phyloP scores from a whole-genome alignment of 2,329 filamentous ascomycete species.

The Pezicula radicicola region DNA sequence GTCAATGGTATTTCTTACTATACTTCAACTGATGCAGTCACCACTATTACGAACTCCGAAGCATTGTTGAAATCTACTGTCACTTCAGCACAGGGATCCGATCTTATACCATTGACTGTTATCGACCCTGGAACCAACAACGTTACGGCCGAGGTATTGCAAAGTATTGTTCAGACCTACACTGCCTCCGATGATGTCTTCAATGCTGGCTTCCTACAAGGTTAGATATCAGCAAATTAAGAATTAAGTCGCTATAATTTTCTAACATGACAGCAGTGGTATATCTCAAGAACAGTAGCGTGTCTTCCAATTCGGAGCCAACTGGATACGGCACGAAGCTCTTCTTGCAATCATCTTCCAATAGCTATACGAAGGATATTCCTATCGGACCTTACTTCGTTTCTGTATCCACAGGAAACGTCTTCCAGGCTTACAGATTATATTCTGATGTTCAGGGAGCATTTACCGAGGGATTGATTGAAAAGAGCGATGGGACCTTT shows the following conservation, averaged over 20 bases:
- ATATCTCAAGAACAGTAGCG: not conserved
- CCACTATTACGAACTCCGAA: not conserved
- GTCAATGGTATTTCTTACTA: conserved; percentile 23
- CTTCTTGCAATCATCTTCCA: conserved; percentile 14
- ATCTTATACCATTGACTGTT: conserved; percentile 5
- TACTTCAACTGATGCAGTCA: conserved; percentile 6
- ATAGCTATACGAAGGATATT: conserved; percentile 21
- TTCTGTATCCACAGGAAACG: conserved; percentile 35
- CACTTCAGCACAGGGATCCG: not conserved
- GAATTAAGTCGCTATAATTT: not conserved
- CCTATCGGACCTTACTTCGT: conserved; percentile 49
- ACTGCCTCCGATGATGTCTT: conserved; percentile 4
- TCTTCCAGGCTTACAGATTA: conserved; percentile 46
- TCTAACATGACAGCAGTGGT: not conserved
- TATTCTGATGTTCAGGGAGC: conserved; percentile 47
- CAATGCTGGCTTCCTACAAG: conserved; percentile 2
- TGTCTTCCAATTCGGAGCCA: not conserved
- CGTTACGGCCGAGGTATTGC: not conserved
- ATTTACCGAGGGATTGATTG: conserved; percentile 44
- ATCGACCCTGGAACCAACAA: not conserved
- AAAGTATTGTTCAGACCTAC: conserved; percentile 3
- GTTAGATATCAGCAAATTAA: not conserved
- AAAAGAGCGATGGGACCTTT: conserved; percentile 33
- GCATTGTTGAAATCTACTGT: not conserved
- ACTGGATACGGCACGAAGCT: conserved; percentile 16